Conservation (phyloP, 1,284 basidiomycete species). For the Irpex sp. region DNA sequence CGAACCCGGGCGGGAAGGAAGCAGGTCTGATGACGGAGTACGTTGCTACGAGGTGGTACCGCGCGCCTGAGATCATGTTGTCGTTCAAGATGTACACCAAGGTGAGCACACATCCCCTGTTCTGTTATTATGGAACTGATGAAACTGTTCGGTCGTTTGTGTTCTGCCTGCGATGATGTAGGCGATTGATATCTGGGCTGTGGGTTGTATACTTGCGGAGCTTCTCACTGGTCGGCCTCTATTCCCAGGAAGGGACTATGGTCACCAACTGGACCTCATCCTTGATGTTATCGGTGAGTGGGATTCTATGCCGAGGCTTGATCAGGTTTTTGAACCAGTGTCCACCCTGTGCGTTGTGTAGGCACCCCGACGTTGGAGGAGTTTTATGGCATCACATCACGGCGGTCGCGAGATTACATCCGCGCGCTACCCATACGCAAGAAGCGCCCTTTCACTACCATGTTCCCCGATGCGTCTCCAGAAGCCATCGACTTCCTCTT, state of each 20-base stretch:
- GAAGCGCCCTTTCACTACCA: slow-evolving; percentile 51
- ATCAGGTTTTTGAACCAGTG: background rate
- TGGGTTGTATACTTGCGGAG: slow-evolving; percentile 89
- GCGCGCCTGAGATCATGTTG: slow-evolving; percentile 88
- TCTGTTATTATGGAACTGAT: too few species aligned
- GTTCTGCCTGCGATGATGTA: slow-evolving; percentile 23
- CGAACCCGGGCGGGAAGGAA: slow-evolving; percentile 62
- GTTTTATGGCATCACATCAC: slow-evolving; percentile 83
- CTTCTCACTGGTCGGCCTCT: slow-evolving; percentile 77
- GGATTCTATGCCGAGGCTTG: background rate
- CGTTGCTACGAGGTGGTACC: slow-evolving; percentile 83
- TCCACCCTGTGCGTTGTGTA: slow-evolving; percentile 16
- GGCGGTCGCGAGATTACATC: slow-evolving; percentile 83
- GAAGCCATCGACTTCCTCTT: slow-evolving; percentile 83
- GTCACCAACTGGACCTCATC: slow-evolving; percentile 83
- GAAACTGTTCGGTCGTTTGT: background rate
- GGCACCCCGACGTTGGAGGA: slow-evolving; percentile 84
- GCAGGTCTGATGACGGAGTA: slow-evolving; percentile 81
- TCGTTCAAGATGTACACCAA: slow-evolving; percentile 85
- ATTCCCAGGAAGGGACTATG: slow-evolving; percentile 88
- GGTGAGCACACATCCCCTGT: slow-evolving; percentile 27
- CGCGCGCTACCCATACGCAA: slow-evolving; percentile 73
- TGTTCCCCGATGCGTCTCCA: slow-evolving; percentile 70
- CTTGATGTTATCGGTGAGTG: slow-evolving; percentile 74
- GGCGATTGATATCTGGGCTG: slow-evolving; percentile 84